Conservation (phyloP, 2,329 filamentous ascomycete genomes). For the Aspergillus calidoustus region DNA sequence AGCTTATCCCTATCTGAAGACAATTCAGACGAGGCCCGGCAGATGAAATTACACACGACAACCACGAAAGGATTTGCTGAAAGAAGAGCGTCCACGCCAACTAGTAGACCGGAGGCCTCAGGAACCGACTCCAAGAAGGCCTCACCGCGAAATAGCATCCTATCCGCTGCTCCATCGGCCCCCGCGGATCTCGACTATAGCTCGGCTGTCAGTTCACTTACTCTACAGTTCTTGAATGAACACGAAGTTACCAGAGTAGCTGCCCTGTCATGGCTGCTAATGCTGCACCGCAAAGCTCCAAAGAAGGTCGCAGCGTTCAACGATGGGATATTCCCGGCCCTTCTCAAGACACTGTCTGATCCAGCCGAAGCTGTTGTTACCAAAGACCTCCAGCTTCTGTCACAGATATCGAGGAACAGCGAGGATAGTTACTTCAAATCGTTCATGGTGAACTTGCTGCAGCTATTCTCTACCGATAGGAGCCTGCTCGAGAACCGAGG, state of each 20-base stretch:
- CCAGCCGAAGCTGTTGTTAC: conserved; percentile 95
- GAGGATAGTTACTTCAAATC: conserved; percentile 97
- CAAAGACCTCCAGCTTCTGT: conserved; percentile 88
- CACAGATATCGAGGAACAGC: conserved; percentile 94
- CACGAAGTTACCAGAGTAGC: conserved; percentile 95
- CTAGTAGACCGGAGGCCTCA: conserved; percentile 34
- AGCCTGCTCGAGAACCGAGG: conserved; percentile 88
- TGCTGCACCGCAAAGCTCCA: conserved; percentile 94
- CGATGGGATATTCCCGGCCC: conserved; percentile 92
- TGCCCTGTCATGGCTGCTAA: conserved; percentile 93
- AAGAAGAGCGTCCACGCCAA: conserved; percentile 49
- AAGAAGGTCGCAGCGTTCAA: conserved; percentile 93
- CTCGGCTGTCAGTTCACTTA: conserved; percentile 90
- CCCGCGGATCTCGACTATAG: conserved; percentile 86
- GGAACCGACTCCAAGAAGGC: conserved; percentile 36
- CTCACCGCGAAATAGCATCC: conserved; percentile 50
- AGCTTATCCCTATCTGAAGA: conserved; percentile 85
- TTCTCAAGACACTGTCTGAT: conserved; percentile 95
- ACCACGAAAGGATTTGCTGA: conserved; percentile 43
- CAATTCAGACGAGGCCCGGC: conserved; percentile 45
- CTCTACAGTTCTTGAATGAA: conserved; percentile 91
- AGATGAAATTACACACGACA: conserved; percentile 47
- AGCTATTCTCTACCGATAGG: conserved; percentile 93
- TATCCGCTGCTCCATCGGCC: conserved; percentile 49
- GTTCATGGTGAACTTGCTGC: conserved; percentile 96